A percentile compares a stretch with the other conserved stretches of the same genome.
Conservation (phyloP, 371 early-diverging fungal genomes). For the Rhizomucor miehei region DNA sequence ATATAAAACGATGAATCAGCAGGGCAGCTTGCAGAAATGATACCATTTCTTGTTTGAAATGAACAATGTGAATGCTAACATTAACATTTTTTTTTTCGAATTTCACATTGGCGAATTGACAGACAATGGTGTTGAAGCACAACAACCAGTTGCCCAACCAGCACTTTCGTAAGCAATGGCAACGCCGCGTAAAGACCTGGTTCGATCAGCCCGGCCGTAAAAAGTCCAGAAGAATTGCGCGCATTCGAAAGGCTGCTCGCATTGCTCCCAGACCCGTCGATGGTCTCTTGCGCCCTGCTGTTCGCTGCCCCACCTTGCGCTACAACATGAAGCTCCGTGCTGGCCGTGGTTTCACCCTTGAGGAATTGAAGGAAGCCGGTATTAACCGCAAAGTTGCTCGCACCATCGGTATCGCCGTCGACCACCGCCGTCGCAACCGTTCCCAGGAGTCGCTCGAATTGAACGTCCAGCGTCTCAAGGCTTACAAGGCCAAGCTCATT, state of each 20-base stretch:
- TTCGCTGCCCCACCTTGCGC: constrained; percentile 96
- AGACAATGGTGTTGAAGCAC: constrained; percentile 84
- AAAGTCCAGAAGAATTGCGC: constrained; percentile 84
- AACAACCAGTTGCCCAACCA: constrained; percentile 98
- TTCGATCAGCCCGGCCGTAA: constrained; percentile 99
- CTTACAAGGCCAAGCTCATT: constrained; percentile 92
- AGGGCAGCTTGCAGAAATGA: no score
- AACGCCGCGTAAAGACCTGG: constrained; percentile 97
- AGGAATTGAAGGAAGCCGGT: constrained; percentile 98
- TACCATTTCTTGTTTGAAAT: no score
- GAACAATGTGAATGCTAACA: no score
- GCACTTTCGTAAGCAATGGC: constrained; percentile 99
- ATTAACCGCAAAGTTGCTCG: constrained; percentile 93
- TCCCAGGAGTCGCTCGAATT: constrained; percentile 93
- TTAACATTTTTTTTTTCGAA: no score
- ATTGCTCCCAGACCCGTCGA: constrained; percentile 98
- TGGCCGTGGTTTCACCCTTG: constrained; percentile 99
- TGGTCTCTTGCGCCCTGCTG: constrained; percentile 97
- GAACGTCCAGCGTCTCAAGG: constrained; percentile 97
- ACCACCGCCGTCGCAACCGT: constrained; percentile 97
- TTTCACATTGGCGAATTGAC: no score
- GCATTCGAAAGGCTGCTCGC: constrained; percentile 94
- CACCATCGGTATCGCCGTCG: constrained; percentile 97
- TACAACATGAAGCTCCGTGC: constrained; percentile 99
- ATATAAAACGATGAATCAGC: no score